Percentiles rank a stretch among this genome's conserved stretches.
Evolutionary conservation across 1,284 basidiomycete genomes (phyloP).

Genomic region (Irpex lacteus): DNA sequence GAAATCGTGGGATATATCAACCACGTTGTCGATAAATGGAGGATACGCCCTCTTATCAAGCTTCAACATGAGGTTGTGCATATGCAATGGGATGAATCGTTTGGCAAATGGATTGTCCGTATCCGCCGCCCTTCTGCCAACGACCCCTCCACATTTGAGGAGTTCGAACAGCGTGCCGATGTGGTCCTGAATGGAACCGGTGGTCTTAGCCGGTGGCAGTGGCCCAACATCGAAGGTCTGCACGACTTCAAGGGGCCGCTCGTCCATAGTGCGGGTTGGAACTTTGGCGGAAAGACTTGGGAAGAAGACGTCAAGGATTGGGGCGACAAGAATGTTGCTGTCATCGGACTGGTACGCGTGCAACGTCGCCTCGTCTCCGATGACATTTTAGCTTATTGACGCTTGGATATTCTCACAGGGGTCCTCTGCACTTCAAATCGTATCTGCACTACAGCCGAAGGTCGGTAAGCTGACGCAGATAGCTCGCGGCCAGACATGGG

Average conservation of each 20-base stretch:
- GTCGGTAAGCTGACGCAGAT: constrained; percentile 53
- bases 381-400: too few relatives aligned
- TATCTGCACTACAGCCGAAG: constrained; percentile 53
- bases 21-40: constrained; percentile 51
- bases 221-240: constrained; percentile 19
- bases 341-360: constrained; percentile 55
- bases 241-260: constrained; percentile 14
- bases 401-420: constrained; percentile 35
- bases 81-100: constrained; percentile 45
- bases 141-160: constrained; percentile 9
- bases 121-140: constrained; percentile 28
- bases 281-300: constrained; percentile 42
- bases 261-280: constrained; percentile 49
- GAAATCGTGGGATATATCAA: constrained; percentile 54
- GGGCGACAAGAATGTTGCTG: constrained; percentile 53
- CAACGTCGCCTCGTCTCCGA: background rate
- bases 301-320: constrained; percentile 47
- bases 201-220: constrained; percentile 15
- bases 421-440: constrained; percentile 64
- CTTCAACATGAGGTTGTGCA: constrained; percentile 47
- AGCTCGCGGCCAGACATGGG: constrained; percentile 62
- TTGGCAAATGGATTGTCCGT: constrained; percentile 50
- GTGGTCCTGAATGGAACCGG: constrained; percentile 15
- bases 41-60: constrained; percentile 46
- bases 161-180: constrained; percentile 18